Conservation (phyloP, 768 basidiomycete genomes). For the Tubosaeta brunneosetosa region DNA sequence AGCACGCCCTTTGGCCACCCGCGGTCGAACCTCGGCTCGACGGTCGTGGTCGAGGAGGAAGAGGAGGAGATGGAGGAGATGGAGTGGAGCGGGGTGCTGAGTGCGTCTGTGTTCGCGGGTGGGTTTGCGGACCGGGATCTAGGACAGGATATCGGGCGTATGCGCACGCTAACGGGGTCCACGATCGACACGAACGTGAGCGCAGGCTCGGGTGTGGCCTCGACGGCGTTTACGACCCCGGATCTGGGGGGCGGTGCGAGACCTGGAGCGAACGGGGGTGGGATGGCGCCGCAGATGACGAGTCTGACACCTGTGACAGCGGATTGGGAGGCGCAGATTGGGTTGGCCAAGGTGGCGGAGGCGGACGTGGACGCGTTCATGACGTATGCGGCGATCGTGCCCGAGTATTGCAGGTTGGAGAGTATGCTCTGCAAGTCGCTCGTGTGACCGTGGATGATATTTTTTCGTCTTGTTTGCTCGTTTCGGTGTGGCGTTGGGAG, state of each 20-base stretch:
- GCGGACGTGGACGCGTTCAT: slow-evolving; percentile 81
- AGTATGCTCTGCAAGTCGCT: slow-evolving; percentile 67
- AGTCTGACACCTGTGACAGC: slow-evolving; percentile 64
- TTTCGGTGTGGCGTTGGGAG: not conserved
- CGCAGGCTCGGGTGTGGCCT: slow-evolving; percentile 37
- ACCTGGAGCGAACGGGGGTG: slow-evolving; percentile 31
- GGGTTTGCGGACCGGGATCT: slow-evolving; percentile 40
- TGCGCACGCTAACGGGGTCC: slow-evolving; percentile 55
- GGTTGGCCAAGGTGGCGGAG: slow-evolving; percentile 77
- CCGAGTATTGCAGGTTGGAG: slow-evolving; percentile 78
- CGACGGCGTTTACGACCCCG: slow-evolving; percentile 58
- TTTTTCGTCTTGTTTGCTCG: not conserved
- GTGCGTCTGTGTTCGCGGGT: slow-evolving; percentile 31
- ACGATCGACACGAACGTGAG: slow-evolving; percentile 33
- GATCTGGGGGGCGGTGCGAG: slow-evolving; percentile 42
- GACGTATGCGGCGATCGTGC: slow-evolving; percentile 81
- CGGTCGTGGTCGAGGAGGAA: slow-evolving; percentile 65
- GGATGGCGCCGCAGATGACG: slow-evolving; percentile 40
- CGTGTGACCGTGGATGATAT: slow-evolving; percentile 28
- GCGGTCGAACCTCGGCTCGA: slow-evolving; percentile 47
- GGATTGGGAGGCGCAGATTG: slow-evolving; percentile 69
- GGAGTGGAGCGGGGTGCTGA: slow-evolving; percentile 34
- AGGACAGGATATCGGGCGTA: slow-evolving; percentile 35
- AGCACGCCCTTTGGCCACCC: slow-evolving; percentile 62
- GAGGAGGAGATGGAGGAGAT: too few relatives aligned